These are phyloP conservation scores for Arxiozyma telluris DNA, from an alignment of 1,139 yeast genomes.

Conservation along the genomic window DNA sequence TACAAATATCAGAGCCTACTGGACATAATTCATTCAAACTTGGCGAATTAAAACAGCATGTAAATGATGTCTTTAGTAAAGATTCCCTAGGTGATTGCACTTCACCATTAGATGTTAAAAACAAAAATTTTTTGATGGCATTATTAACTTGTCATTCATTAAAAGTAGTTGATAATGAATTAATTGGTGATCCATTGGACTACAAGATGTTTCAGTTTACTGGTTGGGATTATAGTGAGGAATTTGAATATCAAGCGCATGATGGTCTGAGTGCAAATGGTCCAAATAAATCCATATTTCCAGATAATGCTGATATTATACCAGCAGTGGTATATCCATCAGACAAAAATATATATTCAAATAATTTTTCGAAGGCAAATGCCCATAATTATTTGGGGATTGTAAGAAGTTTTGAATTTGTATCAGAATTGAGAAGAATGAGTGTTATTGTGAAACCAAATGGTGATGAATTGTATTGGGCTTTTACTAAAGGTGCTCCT, in stretches of 20 bases:
- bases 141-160: constrained; percentile 86
- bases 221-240: constrained; percentile 65
- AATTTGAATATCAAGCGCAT: constrained; percentile 35
- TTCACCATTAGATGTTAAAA: constrained; percentile 22
- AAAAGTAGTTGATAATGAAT: constrained; percentile 63
- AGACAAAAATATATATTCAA: constrained; percentile 14
- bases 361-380: constrained; percentile 28
- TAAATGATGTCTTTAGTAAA: constrained; percentile 29
- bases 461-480: constrained; percentile 33
- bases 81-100: constrained; percentile 25
- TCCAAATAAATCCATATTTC: constrained; percentile 32
- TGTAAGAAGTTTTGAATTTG: constrained; percentile 71
- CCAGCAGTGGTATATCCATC: constrained; percentile 43
- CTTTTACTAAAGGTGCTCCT: constrained; percentile 93
- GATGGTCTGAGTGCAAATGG: constrained; percentile 31
- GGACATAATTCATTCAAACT: constrained; percentile 46
- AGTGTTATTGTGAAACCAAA: constrained; percentile 57
- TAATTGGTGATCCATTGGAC: constrained; percentile 91
- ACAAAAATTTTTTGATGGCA: constrained; percentile 35
- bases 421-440: constrained; percentile 82
- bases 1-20: constrained; percentile 44
- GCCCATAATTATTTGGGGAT: constrained; percentile 42
- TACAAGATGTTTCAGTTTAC: constrained; percentile 88
- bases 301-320: constrained; percentile 36
- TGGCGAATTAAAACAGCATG: constrained; percentile 37